Evolutionary conservation across 1,139 yeast species (phyloP).

Genomic region (Hemisphaericaspora lyxosophila): DNA sequence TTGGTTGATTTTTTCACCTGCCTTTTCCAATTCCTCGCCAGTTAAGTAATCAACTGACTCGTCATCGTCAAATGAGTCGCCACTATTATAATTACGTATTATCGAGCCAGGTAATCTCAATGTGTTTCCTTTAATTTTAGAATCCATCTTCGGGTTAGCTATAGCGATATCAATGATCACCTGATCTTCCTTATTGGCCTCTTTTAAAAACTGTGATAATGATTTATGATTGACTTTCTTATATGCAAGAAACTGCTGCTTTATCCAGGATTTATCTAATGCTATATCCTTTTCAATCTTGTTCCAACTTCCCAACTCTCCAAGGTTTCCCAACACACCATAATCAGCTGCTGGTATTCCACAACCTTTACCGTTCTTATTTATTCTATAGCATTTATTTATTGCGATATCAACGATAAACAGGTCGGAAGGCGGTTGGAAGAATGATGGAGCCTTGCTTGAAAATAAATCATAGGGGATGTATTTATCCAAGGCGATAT

Average conservation of each 20-base stretch:
- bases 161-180: conserved; percentile 44
- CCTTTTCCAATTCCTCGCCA: conserved; percentile 18
- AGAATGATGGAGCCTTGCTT: conserved; percentile 32
- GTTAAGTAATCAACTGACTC: conserved; percentile 4
- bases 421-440: conserved; percentile 40
- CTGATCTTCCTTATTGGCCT: conserved; percentile 15
- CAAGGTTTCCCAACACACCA: conserved; percentile 35
- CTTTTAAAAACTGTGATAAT: conserved; percentile 7
- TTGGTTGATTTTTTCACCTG: conserved; percentile 17
- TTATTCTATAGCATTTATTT: conserved; percentile 30
- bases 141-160: conserved; percentile 26
- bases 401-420: conserved; percentile 39
- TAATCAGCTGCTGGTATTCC: conserved; percentile 29
- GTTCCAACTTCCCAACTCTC: conserved; percentile 30
- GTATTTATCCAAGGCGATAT: conserved; percentile 28
- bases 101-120: conserved; percentile 29
- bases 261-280: conserved; percentile 35
- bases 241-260: conserved; percentile 31
- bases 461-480: conserved; percentile 26
- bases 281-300: conserved; percentile 39
- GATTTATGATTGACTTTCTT: conserved; percentile 25
- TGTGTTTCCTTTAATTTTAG: conserved; percentile 34
- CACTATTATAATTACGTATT: conserved; percentile 29
- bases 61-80: conserved; percentile 27
- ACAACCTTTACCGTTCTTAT: conserved; percentile 26